Evolutionary conservation across 2,329 filamentous ascomycete species (phyloP), one percentile per base, ranked within the genome.

Genomic region (Claviceps lovelessii): DNA sequence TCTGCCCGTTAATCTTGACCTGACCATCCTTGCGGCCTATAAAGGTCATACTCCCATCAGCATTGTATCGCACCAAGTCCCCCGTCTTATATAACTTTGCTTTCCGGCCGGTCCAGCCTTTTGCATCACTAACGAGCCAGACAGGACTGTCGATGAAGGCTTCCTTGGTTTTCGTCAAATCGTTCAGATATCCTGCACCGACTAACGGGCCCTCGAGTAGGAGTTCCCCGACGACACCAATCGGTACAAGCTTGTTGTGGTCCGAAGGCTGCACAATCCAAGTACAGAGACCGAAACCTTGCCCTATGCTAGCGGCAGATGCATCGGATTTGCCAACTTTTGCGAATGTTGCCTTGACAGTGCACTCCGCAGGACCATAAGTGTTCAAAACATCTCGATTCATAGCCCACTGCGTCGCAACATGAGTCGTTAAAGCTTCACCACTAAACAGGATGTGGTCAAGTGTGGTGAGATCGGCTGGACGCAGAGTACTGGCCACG

Each of bases 1-100:
- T 64, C 55, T 73, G 79, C 41, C 81, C 81, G 31, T 73, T 70
- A 13, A 81, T 64, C 61, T 81, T 81, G 52, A 80, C 71, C 61
- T 80, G 77, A 0, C 70, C 69, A 59, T 81, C 77, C 57, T 76
- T 76, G 49, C 77, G 68, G 51, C 76, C 76, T 49, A 76, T 61
- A 53, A 73, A 76, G 0, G 68, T 58, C 10, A 77, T 61, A 28
- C 62, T 61, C 1, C 61, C 61, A 29, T 62, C 57, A 1, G 62
- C 61, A 37, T 69, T 62, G 23, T 74, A 74, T 44, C 64, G 64
- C 3, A 66, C 74, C 3, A 77, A 65, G 57, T 78, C 75, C 5
- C 75, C 75, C 0, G 74, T 76, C 55, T 70, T 71, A 59, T 76
- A 77, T 2, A 72, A 56, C 4, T 65, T 65, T 11, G 54, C 54